Conservation (phyloP, 192 early-diverging fungal species). For the Umbelopsis vinacea region DNA sequence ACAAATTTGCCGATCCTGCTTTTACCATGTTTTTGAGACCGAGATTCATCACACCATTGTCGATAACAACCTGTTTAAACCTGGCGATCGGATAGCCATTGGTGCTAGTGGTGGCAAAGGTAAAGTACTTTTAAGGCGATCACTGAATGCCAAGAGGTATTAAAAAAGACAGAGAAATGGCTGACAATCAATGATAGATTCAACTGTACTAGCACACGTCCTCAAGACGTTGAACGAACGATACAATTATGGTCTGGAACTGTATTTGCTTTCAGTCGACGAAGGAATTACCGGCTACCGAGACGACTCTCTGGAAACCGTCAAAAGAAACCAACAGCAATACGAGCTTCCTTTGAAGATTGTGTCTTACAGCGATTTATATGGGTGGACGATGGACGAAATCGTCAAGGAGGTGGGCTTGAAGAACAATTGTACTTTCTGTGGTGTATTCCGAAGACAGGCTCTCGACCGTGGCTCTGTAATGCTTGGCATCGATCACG, state of each 20-base stretch:
- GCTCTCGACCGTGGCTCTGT: constrained; percentile 94
- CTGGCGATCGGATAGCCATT: constrained; percentile 91
- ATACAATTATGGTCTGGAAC: constrained; percentile 88
- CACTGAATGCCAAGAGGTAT: not conserved
- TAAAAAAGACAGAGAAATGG: not conserved
- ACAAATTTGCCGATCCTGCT: constrained; percentile 88
- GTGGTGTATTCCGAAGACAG: constrained; percentile 97
- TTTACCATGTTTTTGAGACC: constrained; percentile 91
- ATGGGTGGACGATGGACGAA: constrained; percentile 98
- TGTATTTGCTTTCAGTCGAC: constrained; percentile 93
- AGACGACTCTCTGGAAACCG: constrained; percentile 98
- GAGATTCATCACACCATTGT: constrained; percentile 94
- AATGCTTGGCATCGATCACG: constrained; percentile 90
- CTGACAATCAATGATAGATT: constrained; percentile 58
- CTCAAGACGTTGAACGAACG: constrained; percentile 93
- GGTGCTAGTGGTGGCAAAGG: constrained; percentile 94
- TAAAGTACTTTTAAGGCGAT: constrained; percentile 18
- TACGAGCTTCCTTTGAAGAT: constrained; percentile 93
- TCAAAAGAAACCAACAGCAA: constrained; percentile 93
- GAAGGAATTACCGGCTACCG: constrained; percentile 98
- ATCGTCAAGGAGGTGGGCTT: constrained; percentile 93
- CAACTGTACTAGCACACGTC: constrained; percentile 94
- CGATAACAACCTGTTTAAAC: constrained; percentile 79
- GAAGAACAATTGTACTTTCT: constrained; percentile 99
- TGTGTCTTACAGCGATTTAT: constrained; percentile 93